Percentiles rank a stretch among this genome's conserved stretches.
Evolutionary conservation across 1,284 basidiomycete genomes (phyloP).

Genomic region (Cryptococcus sp.): DNA sequence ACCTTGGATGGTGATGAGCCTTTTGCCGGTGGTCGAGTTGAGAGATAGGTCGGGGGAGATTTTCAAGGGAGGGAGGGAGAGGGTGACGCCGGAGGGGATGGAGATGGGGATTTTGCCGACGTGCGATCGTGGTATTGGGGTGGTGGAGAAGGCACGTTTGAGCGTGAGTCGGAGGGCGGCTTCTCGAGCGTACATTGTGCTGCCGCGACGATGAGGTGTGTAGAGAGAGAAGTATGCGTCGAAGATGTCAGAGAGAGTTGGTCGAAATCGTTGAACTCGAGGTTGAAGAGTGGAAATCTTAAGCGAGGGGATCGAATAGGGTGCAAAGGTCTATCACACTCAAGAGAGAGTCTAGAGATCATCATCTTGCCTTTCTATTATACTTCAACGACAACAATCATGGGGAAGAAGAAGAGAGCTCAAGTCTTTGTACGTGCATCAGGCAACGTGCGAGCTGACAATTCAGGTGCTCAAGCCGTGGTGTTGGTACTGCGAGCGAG

Average conservation of each 20-base stretch:
- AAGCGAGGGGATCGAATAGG: neutral
- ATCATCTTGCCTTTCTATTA: neutral
- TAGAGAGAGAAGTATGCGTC: no score
- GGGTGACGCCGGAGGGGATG: conserved; percentile 58
- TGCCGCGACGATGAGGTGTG: neutral
- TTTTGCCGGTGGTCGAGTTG: conserved; percentile 17
- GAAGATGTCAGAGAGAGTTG: no score
- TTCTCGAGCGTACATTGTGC: neutral
- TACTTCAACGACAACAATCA: conserved; percentile 11
- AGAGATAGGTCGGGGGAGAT: conserved; percentile 27
- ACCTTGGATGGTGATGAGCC: conserved; percentile 54
- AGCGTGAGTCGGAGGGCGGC: no score
- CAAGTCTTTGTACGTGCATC: conserved; percentile 39
- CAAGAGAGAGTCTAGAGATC: no score
- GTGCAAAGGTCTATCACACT: no score
- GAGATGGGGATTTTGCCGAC: conserved; percentile 74
- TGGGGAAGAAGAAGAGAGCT: conserved; percentile 47
- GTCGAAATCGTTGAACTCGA: no score
- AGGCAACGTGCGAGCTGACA: neutral
- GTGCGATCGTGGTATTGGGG: conserved; percentile 49
- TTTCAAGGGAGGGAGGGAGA: conserved; percentile 46
- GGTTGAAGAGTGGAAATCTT: neutral
- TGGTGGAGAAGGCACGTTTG: neutral
- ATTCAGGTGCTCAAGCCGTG: conserved; percentile 75
- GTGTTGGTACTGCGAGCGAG: conserved; percentile 99